phyloP scores from a whole-genome alignment of 139 green algal species.

The Haematococcus sp. region DNA sequence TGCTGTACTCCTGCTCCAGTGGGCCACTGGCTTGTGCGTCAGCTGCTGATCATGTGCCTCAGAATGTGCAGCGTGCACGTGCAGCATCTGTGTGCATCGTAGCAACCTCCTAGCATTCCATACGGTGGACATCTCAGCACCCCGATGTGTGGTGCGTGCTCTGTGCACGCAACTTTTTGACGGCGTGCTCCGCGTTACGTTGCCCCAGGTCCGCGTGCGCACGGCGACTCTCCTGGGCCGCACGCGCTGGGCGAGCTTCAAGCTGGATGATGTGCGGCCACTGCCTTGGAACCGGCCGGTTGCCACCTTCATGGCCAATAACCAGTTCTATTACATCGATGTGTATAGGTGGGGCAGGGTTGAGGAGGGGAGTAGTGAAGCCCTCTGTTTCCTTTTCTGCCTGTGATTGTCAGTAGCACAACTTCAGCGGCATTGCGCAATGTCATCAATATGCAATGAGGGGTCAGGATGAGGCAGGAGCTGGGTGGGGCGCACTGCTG shows the following conservation, averaged over 20 bases:
- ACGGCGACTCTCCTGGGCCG: conserved; percentile 10
- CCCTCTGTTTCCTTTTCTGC: not conserved
- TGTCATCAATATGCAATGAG: not conserved
- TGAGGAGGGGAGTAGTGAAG: not conserved
- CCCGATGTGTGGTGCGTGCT: conserved; percentile 12
- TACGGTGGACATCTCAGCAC: too few species aligned
- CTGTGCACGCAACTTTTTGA: not conserved
- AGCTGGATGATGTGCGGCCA: conserved; percentile 32
- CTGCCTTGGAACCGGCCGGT: conserved; percentile 45
- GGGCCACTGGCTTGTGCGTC: too few species aligned
- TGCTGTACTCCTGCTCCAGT: too few species aligned
- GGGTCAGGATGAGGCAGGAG: too few species aligned
- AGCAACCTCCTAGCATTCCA: too few species aligned
- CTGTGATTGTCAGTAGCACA: not conserved
- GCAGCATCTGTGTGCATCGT: too few species aligned
- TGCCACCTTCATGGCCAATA: conserved; percentile 39
- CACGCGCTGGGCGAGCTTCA: conserved; percentile 14
- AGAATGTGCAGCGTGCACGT: too few species aligned
- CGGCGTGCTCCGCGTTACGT: too few species aligned
- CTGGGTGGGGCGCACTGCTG: too few species aligned
- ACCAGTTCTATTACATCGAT: conserved; percentile 47
- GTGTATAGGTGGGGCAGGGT: conserved; percentile 13
- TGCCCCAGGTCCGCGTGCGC: not conserved
- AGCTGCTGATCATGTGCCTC: too few species aligned
- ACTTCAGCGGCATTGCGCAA: not conserved